These are phyloP conservation scores for Alternaria triticina DNA, from an alignment of 2,329 filamentous ascomycete species.

Conservation along the genomic window DNA sequence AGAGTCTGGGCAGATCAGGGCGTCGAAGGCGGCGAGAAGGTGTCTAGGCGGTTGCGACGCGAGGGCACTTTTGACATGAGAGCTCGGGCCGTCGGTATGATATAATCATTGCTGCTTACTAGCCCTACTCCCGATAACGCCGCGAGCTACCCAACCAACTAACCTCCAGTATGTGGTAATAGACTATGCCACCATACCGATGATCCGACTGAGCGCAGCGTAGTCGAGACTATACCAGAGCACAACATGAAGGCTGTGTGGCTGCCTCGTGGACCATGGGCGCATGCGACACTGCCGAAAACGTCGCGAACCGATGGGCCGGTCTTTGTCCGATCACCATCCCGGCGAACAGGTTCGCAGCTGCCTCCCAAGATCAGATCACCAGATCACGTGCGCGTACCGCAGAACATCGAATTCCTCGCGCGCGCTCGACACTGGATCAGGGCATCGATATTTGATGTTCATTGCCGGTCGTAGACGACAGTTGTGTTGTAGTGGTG, in stretches of 20 bases:
- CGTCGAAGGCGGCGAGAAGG: conserved; percentile 17
- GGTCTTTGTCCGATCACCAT: conserved; percentile 1
- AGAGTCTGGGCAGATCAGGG: conserved; percentile 23
- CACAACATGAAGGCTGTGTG: not conserved
- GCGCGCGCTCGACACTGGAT: too few species aligned
- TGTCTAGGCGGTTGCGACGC: conserved; percentile 5
- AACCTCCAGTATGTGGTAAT: not conserved
- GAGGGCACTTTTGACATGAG: conserved; percentile 12
- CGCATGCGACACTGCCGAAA: not conserved
- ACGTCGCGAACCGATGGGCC: conserved; percentile 8
- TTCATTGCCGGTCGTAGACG: not conserved
- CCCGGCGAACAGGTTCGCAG: not conserved
- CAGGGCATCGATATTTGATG: not conserved
- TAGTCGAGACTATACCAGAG: not conserved
- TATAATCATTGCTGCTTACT: conserved; percentile 15
- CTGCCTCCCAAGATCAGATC: not conserved
- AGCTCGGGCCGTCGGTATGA: conserved; percentile 18
- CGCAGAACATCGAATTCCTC: too few species aligned
- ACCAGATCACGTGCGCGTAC: conserved; percentile 3
- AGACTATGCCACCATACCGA: not conserved
- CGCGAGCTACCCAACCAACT: not conserved
- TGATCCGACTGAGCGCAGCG: not conserved
- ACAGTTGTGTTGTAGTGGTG: not conserved
- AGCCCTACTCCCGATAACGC: conserved; percentile 13
- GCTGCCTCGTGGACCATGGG: not conserved